A percentile compares a stretch with the other conserved stretches of the same genome.
Evolutionary conservation across 2,329 filamentous ascomycete genomes (phyloP).

Genomic region (Aspergillus vadensis): DNA sequence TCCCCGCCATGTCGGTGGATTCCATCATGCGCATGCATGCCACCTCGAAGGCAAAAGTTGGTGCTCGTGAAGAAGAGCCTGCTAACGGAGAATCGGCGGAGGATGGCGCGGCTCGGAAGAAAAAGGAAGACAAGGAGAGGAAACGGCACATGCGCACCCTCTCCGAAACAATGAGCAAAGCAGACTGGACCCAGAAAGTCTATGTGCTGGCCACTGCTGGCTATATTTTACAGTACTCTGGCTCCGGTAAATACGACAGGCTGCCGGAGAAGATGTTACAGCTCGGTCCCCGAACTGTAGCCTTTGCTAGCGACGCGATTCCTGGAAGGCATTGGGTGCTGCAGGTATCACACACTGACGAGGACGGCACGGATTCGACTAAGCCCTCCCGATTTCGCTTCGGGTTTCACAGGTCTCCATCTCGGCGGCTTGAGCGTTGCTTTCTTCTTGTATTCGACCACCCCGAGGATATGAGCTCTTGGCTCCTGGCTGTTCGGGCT

Average conservation of each 20-base stretch:
- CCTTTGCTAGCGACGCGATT: conserved; percentile 53
- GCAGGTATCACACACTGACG: conserved; percentile 46
- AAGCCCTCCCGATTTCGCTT: conserved; percentile 45
- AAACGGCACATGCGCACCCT: conserved; percentile 39
- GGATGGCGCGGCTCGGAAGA: conserved; percentile 30
- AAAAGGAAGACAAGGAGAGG: conserved; percentile 38
- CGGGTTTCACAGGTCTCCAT: conserved; percentile 38
- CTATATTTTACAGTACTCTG: conserved; percentile 50
- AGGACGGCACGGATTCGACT: conserved; percentile 34
- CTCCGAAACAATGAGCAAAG: conserved; percentile 41
- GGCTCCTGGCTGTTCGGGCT: conserved; percentile 48
- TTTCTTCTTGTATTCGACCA: conserved; percentile 48
- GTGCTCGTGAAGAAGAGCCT: conserved; percentile 16
- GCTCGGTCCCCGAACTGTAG: conserved; percentile 48
- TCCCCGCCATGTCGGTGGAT: conserved; percentile 69
- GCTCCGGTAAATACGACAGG: conserved; percentile 48
- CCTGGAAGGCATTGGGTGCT: conserved; percentile 53
- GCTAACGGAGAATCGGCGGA: conserved; percentile 24
- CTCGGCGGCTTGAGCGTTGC: conserved; percentile 40
- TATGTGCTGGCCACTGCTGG: conserved; percentile 49
- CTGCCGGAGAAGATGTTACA: conserved; percentile 52
- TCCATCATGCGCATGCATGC: conserved; percentile 61
- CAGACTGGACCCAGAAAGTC: conserved; percentile 48
- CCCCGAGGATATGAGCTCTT: conserved; percentile 48
- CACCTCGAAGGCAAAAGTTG: conserved; percentile 27